Conservation (phyloP, 257 asterid genomes). For the Nicotiana obtusifolia region DNA sequence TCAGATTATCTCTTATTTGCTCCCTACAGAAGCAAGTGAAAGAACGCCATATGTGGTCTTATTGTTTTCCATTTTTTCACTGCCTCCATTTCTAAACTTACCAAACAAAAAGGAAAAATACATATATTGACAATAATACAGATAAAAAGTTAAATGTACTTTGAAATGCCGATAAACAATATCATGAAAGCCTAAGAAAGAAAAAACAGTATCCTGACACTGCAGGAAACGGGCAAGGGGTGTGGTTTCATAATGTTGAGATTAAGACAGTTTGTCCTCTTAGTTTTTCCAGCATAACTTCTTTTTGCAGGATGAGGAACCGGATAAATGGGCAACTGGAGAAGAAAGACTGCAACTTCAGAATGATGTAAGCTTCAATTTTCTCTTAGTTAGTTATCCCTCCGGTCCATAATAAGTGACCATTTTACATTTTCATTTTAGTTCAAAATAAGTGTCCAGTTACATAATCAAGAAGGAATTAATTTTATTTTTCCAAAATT, state of each 20-base stretch:
- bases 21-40: background rate
- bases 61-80: background rate
- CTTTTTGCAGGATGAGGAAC: slow-evolving; percentile 35
- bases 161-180: background rate
- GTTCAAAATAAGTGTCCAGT: too few relatives aligned
- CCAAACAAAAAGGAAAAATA: background rate
- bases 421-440: too few relatives aligned
- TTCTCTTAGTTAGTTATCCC: background rate
- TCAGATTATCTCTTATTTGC: background rate
- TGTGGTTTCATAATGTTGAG: background rate
- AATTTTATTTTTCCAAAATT: too few relatives aligned
- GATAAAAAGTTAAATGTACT: background rate
- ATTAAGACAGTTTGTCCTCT: background rate
- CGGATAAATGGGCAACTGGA: slow-evolving; percentile 26
- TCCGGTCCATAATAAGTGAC: too few relatives aligned
- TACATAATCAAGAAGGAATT: too few relatives aligned
- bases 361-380: slow-evolving; percentile 12
- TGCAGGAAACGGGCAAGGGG: background rate
- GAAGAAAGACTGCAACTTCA: slow-evolving; percentile 29
- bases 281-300: background rate
- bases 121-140: background rate
- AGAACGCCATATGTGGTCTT: background rate
- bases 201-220: background rate
- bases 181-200: background rate
- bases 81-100: background rate